These are phyloP conservation scores for Silybum marianum DNA, from an alignment of 129 eudicot genomes.

Conservation along the genomic window DNA sequence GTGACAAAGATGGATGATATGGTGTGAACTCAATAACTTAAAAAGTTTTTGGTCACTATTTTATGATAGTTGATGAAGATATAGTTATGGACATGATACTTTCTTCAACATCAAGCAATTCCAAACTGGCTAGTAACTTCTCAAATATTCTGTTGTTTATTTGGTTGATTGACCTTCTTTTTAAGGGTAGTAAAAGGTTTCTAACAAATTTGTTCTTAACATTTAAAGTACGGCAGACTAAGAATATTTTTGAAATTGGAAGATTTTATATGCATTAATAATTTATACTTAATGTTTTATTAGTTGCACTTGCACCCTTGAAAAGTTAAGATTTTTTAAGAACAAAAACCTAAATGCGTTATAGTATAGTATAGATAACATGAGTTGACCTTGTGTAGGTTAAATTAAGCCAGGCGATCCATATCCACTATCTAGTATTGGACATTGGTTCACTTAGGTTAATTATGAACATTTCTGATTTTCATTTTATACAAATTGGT, in stretches of 20 bases:
- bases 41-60: background rate
- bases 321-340: background rate
- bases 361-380: background rate
- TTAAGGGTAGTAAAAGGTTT: background rate
- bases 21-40: background rate
- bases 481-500: background rate
- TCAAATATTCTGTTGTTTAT: no score
- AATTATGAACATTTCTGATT: background rate
- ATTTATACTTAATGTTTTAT: background rate
- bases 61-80: no score
- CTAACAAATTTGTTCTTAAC: background rate
- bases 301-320: background rate
- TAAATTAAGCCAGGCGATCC: background rate
- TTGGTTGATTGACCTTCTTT: no score
- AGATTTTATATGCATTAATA: background rate
- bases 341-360: background rate
- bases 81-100: no score
- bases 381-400: background rate
- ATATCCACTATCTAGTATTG: background rate
- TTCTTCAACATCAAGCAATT: no score
- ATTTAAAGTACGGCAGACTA: background rate
- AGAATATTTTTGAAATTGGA: background rate
- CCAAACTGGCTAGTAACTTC: no score
- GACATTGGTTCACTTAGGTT: background rate
- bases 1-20: background rate